Conservation (phyloP, 108 stramenopile species). For the Fragilariopsis cylindrus region DNA sequence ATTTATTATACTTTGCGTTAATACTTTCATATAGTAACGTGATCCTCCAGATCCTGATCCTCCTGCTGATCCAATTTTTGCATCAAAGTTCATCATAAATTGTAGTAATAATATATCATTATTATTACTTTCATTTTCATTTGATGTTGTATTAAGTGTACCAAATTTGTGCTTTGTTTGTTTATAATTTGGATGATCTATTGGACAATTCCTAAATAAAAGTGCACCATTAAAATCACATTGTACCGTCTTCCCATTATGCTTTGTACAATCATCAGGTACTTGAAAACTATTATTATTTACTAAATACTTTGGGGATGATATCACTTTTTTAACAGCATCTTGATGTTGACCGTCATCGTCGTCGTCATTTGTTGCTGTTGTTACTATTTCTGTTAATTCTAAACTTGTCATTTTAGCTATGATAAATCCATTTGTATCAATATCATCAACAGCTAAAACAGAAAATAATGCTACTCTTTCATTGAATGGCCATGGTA, state of each 20-base stretch:
- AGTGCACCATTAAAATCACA: slow-evolving; percentile 65
- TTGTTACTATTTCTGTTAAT: background rate
- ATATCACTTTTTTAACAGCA: too few relatives aligned
- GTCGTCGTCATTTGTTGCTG: slow-evolving; percentile 1
- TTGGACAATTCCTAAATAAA: slow-evolving; percentile 67
- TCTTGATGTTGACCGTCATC: background rate
- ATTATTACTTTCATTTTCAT: background rate
- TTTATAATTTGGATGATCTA: slow-evolving; percentile 50
- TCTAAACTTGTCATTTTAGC: slow-evolving; percentile 45
- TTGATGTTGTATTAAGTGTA: too few relatives aligned
- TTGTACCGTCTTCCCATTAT: slow-evolving; percentile 31
- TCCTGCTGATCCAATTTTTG: slow-evolving; percentile 27
- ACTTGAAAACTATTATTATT: slow-evolving; percentile 33
- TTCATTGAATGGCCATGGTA: slow-evolving; percentile 66
- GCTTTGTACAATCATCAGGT: slow-evolving; percentile 15
- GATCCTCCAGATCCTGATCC: too few relatives aligned
- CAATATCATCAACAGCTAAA: slow-evolving; percentile 71
- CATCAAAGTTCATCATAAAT: slow-evolving; percentile 55
- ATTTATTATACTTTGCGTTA: slow-evolving; percentile 67
- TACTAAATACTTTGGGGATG: background rate
- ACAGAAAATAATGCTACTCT: slow-evolving; percentile 59
- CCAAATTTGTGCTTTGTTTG: slow-evolving; percentile 12
- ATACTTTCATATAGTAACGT: slow-evolving; percentile 4
- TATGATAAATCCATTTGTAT: slow-evolving; percentile 36
- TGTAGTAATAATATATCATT: slow-evolving; percentile 53